These are phyloP conservation scores for Yarrowia porcina DNA, from an alignment of 805 yeast species.

Conservation along the genomic window DNA sequence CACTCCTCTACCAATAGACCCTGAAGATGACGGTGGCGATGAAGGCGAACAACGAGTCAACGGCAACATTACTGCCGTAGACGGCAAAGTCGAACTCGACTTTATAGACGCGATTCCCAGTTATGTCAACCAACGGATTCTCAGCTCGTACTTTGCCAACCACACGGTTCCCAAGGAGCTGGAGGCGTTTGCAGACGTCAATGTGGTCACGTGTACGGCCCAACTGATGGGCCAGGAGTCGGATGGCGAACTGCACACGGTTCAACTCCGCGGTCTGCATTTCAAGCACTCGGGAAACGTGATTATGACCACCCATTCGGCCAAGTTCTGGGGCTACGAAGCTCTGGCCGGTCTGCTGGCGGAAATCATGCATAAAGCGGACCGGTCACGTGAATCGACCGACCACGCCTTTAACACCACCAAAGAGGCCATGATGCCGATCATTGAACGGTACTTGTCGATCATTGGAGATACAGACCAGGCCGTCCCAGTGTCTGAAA, in stretches of 20 bases:
- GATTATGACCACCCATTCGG: constrained; percentile 35
- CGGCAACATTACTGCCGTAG: constrained; percentile 5
- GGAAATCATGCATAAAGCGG: constrained; percentile 42
- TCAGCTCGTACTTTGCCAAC: background rate
- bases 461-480: constrained; percentile 48
- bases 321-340: constrained; percentile 37
- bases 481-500: constrained; percentile 59
- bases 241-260: constrained; percentile 30
- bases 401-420: constrained; percentile 48
- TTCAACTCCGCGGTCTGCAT: constrained; percentile 39
- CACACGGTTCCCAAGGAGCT: constrained; percentile 16
- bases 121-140: constrained; percentile 2
- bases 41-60: background rate
- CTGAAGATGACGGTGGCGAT: constrained; percentile 8
- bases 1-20: constrained; percentile 12
- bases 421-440: constrained; percentile 52
- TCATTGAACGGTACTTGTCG: constrained; percentile 25
- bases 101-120: constrained; percentile 29
- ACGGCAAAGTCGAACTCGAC: constrained; percentile 27
- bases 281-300: constrained; percentile 38
- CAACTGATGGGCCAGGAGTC: constrained; percentile 29
- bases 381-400: background rate
- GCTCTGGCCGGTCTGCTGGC: constrained; percentile 45
- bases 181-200: constrained; percentile 25
- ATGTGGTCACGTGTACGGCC: constrained; percentile 25